Percentiles rank a stretch among this genome's conserved stretches.
Evolutionary conservation across 2,329 filamentous ascomycete genomes (phyloP).

Genomic region (Penicillium sp.): DNA sequence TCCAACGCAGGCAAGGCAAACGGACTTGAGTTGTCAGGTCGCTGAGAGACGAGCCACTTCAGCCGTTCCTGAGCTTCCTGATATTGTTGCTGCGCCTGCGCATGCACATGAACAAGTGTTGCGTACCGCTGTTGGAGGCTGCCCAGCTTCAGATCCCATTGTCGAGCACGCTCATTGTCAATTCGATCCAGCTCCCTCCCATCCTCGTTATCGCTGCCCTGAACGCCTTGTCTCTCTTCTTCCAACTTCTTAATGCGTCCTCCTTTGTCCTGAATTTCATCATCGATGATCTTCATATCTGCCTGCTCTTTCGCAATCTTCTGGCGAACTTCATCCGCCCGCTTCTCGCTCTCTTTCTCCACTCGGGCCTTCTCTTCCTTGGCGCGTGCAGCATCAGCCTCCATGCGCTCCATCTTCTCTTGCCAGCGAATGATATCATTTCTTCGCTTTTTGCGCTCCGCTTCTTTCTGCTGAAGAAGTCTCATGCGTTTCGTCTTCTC

Average conservation of each 20-base stretch:
- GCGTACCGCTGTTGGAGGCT: conserved; percentile 42
- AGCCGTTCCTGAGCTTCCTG: conserved; percentile 44
- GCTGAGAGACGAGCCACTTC: conserved; percentile 40
- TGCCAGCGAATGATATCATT: conserved; percentile 56
- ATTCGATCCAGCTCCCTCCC: conserved; percentile 47
- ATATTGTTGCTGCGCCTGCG: conserved; percentile 42
- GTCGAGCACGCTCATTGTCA: conserved; percentile 45
- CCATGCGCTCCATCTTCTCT: conserved; percentile 49
- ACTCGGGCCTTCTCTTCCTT: conserved; percentile 41
- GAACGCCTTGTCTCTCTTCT: conserved; percentile 50
- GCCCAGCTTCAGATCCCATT: conserved; percentile 43
- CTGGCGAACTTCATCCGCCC: conserved; percentile 38
- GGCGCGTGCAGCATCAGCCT: conserved; percentile 43
- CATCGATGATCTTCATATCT: conserved; percentile 53
- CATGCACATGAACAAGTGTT: conserved; percentile 38
- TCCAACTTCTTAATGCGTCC: conserved; percentile 57
- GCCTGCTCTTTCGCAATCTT: conserved; percentile 44
- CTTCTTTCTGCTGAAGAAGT: conserved; percentile 54
- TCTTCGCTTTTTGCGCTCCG: conserved; percentile 55
- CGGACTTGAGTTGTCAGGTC: conserved; percentile 33
- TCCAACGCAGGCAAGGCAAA: conserved; percentile 42
- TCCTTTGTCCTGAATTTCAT: conserved; percentile 56
- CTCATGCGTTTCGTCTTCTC: conserved; percentile 72
- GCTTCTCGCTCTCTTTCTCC: conserved; percentile 37
- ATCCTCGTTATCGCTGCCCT: conserved; percentile 47